A percentile compares a stretch with the other conserved stretches of the same genome.
Evolutionary conservation across 1,284 basidiomycete genomes (phyloP).

Genomic region (Boletus albobrunnescens): DNA sequence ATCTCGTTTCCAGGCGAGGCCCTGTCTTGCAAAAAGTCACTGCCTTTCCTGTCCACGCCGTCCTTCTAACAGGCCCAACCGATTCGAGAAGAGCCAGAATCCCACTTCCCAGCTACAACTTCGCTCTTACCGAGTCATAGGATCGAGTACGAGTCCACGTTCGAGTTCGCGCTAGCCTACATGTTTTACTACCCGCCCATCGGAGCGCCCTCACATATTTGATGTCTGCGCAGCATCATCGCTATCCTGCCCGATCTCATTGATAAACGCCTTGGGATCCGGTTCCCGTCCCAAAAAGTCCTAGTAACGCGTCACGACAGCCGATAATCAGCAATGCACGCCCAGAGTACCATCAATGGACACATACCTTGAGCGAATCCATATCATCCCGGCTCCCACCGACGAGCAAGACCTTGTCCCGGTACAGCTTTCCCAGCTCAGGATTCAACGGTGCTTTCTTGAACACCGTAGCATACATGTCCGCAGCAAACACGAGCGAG

Average conservation of each 20-base stretch:
- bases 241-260: constrained; percentile 20
- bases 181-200: background rate
- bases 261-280: constrained; percentile 58
- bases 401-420: constrained; percentile 50
- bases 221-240: background rate
- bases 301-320: constrained; percentile 7
- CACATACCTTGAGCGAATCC: constrained; percentile 46
- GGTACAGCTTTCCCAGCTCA: constrained; percentile 48
- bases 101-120: too few relatives aligned
- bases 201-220: constrained; percentile 9
- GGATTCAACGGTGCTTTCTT: constrained; percentile 68
- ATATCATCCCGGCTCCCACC: constrained; percentile 59
- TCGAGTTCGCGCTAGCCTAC: constrained; percentile 3
- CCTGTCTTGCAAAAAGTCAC: constrained; percentile 21
- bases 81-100: too few relatives aligned
- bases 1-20: constrained; percentile 1
- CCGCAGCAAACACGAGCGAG: constrained; percentile 34
- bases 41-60: background rate
- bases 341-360: background rate
- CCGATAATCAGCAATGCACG: background rate
- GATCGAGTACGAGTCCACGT: too few relatives aligned
- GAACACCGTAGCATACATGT: constrained; percentile 51
- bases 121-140: too few relatives aligned
- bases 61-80: constrained; percentile 1
- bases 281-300: constrained; percentile 76